Conservation (phyloP, 2,329 filamentous ascomycete genomes). For the Claviceps spartinae region DNA sequence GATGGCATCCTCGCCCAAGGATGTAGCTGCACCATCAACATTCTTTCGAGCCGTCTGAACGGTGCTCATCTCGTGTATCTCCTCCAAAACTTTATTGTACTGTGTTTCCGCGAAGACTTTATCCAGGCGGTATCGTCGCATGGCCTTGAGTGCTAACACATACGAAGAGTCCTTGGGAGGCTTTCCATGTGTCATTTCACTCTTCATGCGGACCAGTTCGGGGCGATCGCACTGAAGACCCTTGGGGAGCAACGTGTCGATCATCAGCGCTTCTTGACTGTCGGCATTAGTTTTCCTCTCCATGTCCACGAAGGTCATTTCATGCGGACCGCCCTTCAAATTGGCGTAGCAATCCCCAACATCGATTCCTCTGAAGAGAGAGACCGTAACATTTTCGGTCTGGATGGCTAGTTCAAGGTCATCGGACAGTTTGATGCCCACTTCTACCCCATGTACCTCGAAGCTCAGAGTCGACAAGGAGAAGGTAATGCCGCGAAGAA, state of each 20-base stretch:
- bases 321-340: conserved; percentile 3
- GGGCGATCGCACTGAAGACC: neutral
- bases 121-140: conserved; percentile 1
- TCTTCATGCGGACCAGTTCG: conserved; percentile 1
- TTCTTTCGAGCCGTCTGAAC: neutral
- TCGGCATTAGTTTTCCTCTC: neutral
- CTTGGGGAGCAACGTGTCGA: neutral
- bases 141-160: neutral
- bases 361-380: conserved; percentile 3
- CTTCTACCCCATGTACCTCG: conserved; percentile 3
- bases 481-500: conserved; percentile 3
- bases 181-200: conserved; percentile 4
- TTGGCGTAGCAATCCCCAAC: conserved; percentile 5
- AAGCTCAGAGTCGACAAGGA: conserved; percentile 4
- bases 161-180: conserved; percentile 2
- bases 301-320: conserved; percentile 1
- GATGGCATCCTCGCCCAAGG: neutral
- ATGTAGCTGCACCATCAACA: neutral
- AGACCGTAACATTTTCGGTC: conserved; percentile 2
- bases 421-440: conserved; percentile 4
- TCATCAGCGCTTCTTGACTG: neutral
- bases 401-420: conserved; percentile 4
- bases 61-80: neutral
- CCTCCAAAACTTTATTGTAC: neutral
- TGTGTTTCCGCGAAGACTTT: conserved; percentile 1